Conservation (phyloP, 2,329 filamentous ascomycete genomes). For the Penicillium sp. region DNA sequence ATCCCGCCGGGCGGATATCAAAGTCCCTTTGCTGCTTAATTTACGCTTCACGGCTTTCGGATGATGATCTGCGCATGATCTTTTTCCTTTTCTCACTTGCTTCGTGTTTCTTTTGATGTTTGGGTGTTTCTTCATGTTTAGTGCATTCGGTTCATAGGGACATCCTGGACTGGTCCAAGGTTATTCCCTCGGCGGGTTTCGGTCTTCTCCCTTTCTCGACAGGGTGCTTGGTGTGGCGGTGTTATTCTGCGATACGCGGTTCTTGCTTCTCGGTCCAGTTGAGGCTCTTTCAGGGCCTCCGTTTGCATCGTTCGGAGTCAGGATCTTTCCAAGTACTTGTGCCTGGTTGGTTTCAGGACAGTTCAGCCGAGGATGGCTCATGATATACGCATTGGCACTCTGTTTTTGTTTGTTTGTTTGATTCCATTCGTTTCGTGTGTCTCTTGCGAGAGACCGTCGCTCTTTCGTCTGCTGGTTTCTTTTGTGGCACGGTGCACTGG, state of each 20-base stretch:
- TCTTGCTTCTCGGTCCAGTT: constrained; percentile 17
- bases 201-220: constrained; percentile 11
- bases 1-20: constrained; percentile 31
- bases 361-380: constrained; percentile 12
- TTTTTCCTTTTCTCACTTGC: constrained; percentile 1
- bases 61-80: constrained; percentile 15
- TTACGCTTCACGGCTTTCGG: constrained; percentile 2
- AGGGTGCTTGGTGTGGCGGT: constrained; percentile 16
- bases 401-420: not conserved
- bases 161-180: constrained; percentile 20
- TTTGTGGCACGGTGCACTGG: not conserved
- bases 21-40: constrained; percentile 24
- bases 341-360: constrained; percentile 6
- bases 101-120: constrained; percentile 3
- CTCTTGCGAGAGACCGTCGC: not conserved
- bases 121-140: constrained; percentile 6
- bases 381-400: constrained; percentile 7
- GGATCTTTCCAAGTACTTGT: constrained; percentile 17
- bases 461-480: constrained; percentile 2
- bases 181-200: constrained; percentile 15
- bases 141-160: constrained; percentile 14
- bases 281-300: constrained; percentile 1
- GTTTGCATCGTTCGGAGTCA: constrained; percentile 24
- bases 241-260: constrained; percentile 17
- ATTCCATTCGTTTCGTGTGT: not conserved